phyloP scores from a whole-genome alignment of 176 grass and related monocot species.

The Aechmea fasciata region DNA sequence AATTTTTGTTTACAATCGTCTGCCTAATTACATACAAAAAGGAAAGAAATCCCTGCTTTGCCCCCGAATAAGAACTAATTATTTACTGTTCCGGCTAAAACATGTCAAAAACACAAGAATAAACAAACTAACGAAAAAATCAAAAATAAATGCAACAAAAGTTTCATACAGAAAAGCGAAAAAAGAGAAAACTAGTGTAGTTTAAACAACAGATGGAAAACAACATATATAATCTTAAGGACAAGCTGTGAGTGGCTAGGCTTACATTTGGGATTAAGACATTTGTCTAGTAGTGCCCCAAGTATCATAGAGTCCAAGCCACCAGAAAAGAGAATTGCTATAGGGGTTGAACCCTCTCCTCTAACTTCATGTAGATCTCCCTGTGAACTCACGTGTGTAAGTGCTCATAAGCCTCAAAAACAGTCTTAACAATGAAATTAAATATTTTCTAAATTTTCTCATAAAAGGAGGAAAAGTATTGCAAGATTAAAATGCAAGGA shows the following conservation, averaged over 20 bases:
- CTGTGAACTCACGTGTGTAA: slow-evolving; percentile 22
- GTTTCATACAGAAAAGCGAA: background rate
- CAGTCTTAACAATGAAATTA: background rate
- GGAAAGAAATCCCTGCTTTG: too few species aligned
- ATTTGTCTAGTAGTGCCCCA: slow-evolving; percentile 72
- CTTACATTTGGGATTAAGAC: slow-evolving; percentile 67
- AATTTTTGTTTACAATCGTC: too few species aligned
- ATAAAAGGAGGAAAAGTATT: background rate
- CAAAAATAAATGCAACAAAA: background rate
- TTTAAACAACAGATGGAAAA: background rate
- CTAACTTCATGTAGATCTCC: slow-evolving; percentile 21
- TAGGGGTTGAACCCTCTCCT: slow-evolving; percentile 46
- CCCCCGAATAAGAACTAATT: too few species aligned
- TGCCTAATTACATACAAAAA: too few species aligned
- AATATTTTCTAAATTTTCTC: background rate
- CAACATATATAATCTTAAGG: background rate
- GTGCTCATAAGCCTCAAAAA: background rate
- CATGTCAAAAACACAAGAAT: too few species aligned
- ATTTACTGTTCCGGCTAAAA: too few species aligned
- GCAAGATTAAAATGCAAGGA: background rate
- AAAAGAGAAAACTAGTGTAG: slow-evolving; percentile 1
- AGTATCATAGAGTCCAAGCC: slow-evolving; percentile 96
- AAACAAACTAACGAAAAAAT: too few species aligned
- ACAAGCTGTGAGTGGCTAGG: slow-evolving; percentile 2
- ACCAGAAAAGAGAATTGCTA: slow-evolving; percentile 90